Percentiles rank a stretch among this genome's conserved stretches.
These are phyloP conservation scores for Hortiboletus flavorubellus DNA, from an alignment of 768 basidiomycete species.

Conservation along the genomic window DNA sequence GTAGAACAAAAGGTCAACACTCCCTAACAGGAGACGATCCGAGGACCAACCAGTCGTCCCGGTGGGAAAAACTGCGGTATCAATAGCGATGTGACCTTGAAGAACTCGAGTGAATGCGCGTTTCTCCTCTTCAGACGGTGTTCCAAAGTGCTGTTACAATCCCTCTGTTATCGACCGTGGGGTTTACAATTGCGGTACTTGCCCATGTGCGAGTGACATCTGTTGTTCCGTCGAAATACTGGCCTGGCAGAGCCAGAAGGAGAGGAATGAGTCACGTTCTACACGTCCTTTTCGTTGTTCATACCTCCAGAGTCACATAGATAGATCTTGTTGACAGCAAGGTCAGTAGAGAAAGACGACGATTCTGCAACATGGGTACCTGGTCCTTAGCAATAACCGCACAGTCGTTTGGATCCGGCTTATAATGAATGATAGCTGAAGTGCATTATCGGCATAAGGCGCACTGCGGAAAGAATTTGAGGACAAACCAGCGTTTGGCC, in stretches of 20 bases:
- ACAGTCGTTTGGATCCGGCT: conserved; percentile 70
- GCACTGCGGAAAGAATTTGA: neutral
- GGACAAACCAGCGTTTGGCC: conserved; percentile 80
- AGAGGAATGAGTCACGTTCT: neutral
- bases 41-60: conserved; percentile 63
- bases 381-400: conserved; percentile 74
- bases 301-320: conserved; percentile 86
- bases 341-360: conserved; percentile 29
- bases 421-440: conserved; percentile 90
- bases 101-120: conserved; percentile 89
- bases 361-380: conserved; percentile 33
- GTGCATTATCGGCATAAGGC: neutral
- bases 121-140: conserved; percentile 76
- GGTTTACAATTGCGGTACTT: conserved; percentile 18
- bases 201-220: conserved; percentile 92
- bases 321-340: conserved; percentile 51
- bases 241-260: conserved; percentile 40
- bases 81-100: conserved; percentile 89
- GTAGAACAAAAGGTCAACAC: neutral
- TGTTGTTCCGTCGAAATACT: conserved; percentile 92
- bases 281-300: neutral
- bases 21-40: neutral
- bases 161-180: neutral
- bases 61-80: conserved; percentile 76
- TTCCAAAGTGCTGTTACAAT: conserved; percentile 76